These are phyloP conservation scores for Allium sativum DNA, from an alignment of 106 monocot species.

Conservation along the genomic window DNA sequence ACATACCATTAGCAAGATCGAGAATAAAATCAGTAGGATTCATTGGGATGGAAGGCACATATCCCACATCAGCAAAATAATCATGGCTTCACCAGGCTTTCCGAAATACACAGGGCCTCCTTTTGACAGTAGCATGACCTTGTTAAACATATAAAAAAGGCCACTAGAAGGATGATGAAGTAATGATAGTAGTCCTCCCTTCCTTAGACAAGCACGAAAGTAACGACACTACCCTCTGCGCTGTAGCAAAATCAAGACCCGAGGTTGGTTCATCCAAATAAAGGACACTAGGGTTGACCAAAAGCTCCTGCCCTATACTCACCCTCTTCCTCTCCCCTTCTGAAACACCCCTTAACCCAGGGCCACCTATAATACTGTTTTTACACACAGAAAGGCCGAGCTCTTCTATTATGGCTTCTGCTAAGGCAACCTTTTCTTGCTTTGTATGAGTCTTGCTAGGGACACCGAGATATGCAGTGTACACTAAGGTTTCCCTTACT, in stretches of 20 bases:
- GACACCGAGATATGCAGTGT: conserved; percentile 69
- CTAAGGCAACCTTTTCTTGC: conserved; percentile 5
- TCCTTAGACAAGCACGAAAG: conserved; percentile 41
- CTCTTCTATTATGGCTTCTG: conserved; percentile 60
- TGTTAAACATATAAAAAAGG: conserved; percentile 48
- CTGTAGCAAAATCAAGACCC: conserved; percentile 59
- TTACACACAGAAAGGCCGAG: conserved; percentile 57
- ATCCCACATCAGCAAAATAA: too few species aligned
- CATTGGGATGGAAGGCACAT: too few species aligned
- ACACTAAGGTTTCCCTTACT: conserved; percentile 52
- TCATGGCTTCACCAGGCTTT: neutral
- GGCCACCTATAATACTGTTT: conserved; percentile 47
- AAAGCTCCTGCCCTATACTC: conserved; percentile 55
- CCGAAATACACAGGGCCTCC: conserved; percentile 49
- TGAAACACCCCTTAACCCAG: conserved; percentile 61
- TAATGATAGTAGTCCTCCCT: conserved; percentile 56
- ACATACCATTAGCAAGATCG: too few species aligned
- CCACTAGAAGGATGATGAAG: conserved; percentile 68
- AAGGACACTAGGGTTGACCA: conserved; percentile 70
- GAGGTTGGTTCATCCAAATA: conserved; percentile 71
- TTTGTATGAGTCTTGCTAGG: conserved; percentile 21
- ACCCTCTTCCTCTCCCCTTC: conserved; percentile 89
- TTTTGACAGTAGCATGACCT: conserved; percentile 41
- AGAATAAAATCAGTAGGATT: too few species aligned
- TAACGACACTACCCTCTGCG: conserved; percentile 59